Base-by-base conservation (phyloP, 1,284 basidiomycete genomes). In the Naganishia sp. region DNA sequence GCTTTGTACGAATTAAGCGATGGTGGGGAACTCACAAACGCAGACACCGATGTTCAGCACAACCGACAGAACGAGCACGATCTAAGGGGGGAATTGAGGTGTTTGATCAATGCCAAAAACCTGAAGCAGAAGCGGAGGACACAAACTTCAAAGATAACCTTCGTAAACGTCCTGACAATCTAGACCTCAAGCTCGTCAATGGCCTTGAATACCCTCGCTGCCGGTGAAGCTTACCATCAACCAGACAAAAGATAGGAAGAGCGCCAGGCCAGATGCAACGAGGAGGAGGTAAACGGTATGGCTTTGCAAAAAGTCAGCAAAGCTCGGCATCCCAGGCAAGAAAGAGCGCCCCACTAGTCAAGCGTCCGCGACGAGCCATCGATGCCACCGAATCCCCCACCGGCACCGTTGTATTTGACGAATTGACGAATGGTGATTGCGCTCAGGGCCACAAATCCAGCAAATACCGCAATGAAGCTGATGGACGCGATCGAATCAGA, bases 141-240 rank as follows among this genome's bases (percentile, higher is more conserved):
- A 36, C 64, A 9, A 25, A 55, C 65, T 57, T 66, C 89, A 85
- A 92, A 89, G 72, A 93, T 89, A 25, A 85, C 76, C 70, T 83
- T 87, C 59, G 92, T 93, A 78, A 92, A 92, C 2, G 83, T 79
- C 46, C 90, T 86, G 9, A 88, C 85, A 68, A 92, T 68, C 77
- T 79, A 55, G 36, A 39, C 6, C 36, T 7, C 36, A 39, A 5
- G 65, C 57, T 5, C 0, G 15, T 31, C n/a, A 49, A 57, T 31
- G 63, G 28, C 49, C 53, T 13, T 36, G 11, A 36, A 11, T 23
- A 31, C 11, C 6, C 43, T 9, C 1, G 61, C 4, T 7, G n/a
- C 2, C 10, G 28, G n/a, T 23, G 10, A 15, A 11, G 44, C 77
- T 68, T 55, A 78, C 74, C 33, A 70, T 63, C 10, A 80, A 67